Conservation (phyloP, 805 yeast genomes). For the Wickerhamomyces bovis region DNA sequence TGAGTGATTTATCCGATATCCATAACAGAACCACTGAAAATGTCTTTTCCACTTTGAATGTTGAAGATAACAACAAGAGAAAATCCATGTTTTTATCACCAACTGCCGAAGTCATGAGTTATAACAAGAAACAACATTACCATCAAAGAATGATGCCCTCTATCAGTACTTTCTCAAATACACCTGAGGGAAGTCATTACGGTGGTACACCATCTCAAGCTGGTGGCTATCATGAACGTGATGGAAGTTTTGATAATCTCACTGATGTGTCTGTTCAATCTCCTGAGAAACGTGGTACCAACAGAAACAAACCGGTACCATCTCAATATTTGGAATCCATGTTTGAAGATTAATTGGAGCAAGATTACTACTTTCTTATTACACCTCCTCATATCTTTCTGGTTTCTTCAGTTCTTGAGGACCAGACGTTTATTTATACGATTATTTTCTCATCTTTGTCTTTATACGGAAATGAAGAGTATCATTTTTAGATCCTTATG, state of each 20-base stretch:
- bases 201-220: background rate
- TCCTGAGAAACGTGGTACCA: slow-evolving; percentile 17
- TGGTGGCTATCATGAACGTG: slow-evolving; percentile 9
- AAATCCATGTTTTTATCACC: slow-evolving; percentile 66
- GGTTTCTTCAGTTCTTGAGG: background rate
- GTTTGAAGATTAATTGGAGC: slow-evolving; percentile 34
- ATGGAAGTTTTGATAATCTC: slow-evolving; percentile 12
- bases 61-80: slow-evolving; percentile 23
- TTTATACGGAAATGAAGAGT: background rate
- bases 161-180: slow-evolving; percentile 24
- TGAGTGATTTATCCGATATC: slow-evolving; percentile 12
- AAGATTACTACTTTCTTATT: too few relatives aligned
- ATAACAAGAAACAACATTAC: slow-evolving; percentile 29
- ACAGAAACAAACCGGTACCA: slow-evolving; percentile 31
- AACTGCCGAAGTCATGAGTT: slow-evolving; percentile 64
- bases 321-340: slow-evolving; percentile 45
- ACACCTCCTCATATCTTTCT: background rate
- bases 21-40: slow-evolving; percentile 7
- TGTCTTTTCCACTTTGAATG: slow-evolving; percentile 18
- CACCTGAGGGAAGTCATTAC: slow-evolving; percentile 2
- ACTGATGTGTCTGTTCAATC: slow-evolving; percentile 10
- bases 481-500: background rate
- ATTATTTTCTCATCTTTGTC: background rate
- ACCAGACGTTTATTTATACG: background rate
- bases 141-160: slow-evolving; percentile 34